Evolutionary conservation across 208 protist genomes (phyloP), one percentile per base, ranked within the genome.

Genomic region (Trypanosoma avium): DNA sequence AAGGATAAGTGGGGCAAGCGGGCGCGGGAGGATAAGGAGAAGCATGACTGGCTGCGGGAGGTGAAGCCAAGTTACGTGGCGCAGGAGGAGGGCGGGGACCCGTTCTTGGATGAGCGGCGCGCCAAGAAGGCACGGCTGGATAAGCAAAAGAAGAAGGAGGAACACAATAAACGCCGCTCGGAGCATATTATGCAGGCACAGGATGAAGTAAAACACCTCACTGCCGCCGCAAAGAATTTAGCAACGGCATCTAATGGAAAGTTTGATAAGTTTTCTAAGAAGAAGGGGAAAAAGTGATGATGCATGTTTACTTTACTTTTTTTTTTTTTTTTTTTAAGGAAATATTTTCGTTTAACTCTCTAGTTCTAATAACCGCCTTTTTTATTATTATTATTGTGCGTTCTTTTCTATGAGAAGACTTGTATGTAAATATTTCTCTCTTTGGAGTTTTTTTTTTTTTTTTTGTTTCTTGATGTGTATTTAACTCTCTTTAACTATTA

Each of bases 1-100:
- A 90, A 92, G 71, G 92, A 95, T 70, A 94, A 91, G 75, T 96
- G 88, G 86, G 92, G 92, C 64, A 94, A 95, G 83, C 89, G 90
- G 17, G 87, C 89, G 4, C 87, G 92, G 45, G 86, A 97, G 83
- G 84, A 94, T 53, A 70, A 80, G 32, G 85, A 94, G 53, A 88
- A 94, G 82, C 86, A 90, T 58, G 92, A 97, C 77, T 97, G 92
- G 90, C 69, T 96, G 70, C 82, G 92, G 42, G 92, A 97, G 77
- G 92, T 97, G 59, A 87, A 87, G 54, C 84, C 86, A 7, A 67
- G 79, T 62, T 97, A 97, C 77, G 61, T 92, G 57, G 75, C 92
- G 24, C 40, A 75, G 4, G 88, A 93, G 78, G 92, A 90, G 26
- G 92, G 92, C 65, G 92, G 92, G 46, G 92, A 97, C 62, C 89